A percentile compares a stretch with the other conserved stretches of the same genome.
phyloP scores from a whole-genome alignment of 306 rosid species.

The Vigna hirtella region DNA sequence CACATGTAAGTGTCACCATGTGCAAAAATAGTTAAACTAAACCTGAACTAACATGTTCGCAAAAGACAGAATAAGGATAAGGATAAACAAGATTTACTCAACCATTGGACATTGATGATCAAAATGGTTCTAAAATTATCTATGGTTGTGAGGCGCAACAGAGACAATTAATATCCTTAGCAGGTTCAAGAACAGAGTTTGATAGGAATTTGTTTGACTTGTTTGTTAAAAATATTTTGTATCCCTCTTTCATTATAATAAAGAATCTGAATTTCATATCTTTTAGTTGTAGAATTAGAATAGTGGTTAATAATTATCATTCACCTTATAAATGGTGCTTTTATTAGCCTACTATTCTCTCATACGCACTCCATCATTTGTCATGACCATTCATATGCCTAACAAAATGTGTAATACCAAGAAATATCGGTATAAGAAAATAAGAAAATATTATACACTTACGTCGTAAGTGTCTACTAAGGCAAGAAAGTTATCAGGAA shows the following conservation, averaged over 20 bases:
- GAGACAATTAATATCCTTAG: not conserved
- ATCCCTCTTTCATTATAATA: not conserved
- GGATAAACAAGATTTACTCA: constrained; percentile 23
- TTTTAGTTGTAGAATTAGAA: too few relatives aligned
- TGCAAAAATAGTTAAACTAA: not conserved
- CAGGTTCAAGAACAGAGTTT: not conserved
- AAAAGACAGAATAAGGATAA: not conserved
- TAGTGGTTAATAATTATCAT: too few relatives aligned
- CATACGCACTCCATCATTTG: too few relatives aligned
- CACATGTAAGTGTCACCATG: constrained; percentile 29
- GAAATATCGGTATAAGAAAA: constrained; percentile 22
- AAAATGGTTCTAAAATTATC: constrained; percentile 4
- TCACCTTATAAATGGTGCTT: too few relatives aligned
- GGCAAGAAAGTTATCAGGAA: constrained; percentile 75
- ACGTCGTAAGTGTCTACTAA: constrained; percentile 92
- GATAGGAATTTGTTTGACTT: not conserved
- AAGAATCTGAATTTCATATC: not conserved
- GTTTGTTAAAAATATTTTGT: too few relatives aligned
- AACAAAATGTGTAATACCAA: not conserved
- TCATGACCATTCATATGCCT: too few relatives aligned
- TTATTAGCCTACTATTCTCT: too few relatives aligned
- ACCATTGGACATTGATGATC: constrained; percentile 13
- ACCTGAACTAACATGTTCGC: constrained; percentile 9
- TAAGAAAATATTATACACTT: constrained; percentile 52
- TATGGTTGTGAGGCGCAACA: not conserved